These are phyloP conservation scores for Corymbia maculata DNA, from an alignment of 345 rosid species.

Conservation along the genomic window DNA sequence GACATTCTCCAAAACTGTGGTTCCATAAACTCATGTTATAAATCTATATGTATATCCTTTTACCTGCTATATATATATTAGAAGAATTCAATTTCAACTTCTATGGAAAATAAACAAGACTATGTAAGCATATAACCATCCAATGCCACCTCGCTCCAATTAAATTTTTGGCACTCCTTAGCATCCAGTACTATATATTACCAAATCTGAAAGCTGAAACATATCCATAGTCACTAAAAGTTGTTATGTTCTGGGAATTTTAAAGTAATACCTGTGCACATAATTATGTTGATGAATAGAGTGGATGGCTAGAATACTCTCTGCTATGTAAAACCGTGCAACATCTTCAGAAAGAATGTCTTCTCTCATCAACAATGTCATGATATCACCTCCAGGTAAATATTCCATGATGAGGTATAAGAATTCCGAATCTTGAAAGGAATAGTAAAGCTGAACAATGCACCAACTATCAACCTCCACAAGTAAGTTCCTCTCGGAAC, in stretches of 20 bases:
- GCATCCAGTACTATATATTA: neutral
- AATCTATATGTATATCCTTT: neutral
- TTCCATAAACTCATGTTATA: neutral
- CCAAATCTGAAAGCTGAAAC: neutral
- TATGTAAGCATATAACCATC: neutral
- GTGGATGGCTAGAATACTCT: conserved; percentile 80
- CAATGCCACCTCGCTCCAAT: neutral
- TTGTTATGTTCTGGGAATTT: neutral
- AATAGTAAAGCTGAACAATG: conserved; percentile 85
- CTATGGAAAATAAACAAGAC: neutral
- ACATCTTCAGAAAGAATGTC: conserved; percentile 90
- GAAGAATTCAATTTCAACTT: neutral
- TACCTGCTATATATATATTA: neutral
- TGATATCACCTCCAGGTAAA: conserved; percentile 97
- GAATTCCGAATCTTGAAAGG: conserved; percentile 95
- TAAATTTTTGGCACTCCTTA: neutral
- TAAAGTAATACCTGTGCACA: conserved; percentile 52
- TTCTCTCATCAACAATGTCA: conserved; percentile 98
- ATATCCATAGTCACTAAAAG: neutral
- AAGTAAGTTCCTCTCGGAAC: conserved; percentile 96
- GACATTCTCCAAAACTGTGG: neutral
- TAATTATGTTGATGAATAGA: conserved; percentile 83
- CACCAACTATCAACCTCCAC: conserved; percentile 96
- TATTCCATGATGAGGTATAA: conserved; percentile 97
- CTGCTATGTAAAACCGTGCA: conserved; percentile 87